Conservation (phyloP, 345 rosid genomes). For the Fremontodendron californicum region DNA sequence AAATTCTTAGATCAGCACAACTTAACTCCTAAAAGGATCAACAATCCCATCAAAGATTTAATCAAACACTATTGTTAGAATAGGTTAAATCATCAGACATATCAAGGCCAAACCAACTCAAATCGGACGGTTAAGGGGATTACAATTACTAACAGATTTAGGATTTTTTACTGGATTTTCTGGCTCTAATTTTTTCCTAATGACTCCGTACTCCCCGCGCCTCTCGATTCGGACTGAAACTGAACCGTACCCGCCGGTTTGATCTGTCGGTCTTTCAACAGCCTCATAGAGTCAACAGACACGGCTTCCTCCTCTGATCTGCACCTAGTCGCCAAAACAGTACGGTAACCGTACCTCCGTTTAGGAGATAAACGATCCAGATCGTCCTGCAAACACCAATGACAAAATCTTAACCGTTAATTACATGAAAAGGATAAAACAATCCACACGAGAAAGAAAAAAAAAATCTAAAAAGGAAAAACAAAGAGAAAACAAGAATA, state of each 20-base stretch:
- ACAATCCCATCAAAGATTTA: neutral
- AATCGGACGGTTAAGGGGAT: conserved; percentile 23
- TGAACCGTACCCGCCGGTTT: neutral
- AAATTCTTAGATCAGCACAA: neutral
- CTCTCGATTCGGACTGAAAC: conserved; percentile 4
- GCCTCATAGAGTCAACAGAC: conserved; percentile 19
- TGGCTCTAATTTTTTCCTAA: neutral
- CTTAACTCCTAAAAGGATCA: neutral
- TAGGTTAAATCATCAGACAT: conserved; percentile 16
- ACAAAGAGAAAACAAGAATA: neutral
- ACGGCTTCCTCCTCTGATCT: conserved; percentile 16
- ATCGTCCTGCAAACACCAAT: conserved; percentile 18
- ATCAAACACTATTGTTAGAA: conserved; percentile 12
- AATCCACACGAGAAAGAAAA: neutral
- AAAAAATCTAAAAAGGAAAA: neutral
- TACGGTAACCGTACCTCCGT: conserved; percentile 12
- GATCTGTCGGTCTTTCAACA: conserved; percentile 13
- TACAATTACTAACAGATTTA: conserved; percentile 11
- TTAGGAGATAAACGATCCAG: conserved; percentile 7
- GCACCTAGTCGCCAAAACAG: neutral
- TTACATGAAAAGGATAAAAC: neutral
- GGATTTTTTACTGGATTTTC: neutral
- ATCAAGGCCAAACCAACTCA: conserved; percentile 6
- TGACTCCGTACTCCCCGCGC: conserved; percentile 13
- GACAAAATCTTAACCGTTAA: neutral